These are phyloP conservation scores for Fraxinus nigra DNA, from an alignment of 305 asterid species.

Conservation along the genomic window DNA sequence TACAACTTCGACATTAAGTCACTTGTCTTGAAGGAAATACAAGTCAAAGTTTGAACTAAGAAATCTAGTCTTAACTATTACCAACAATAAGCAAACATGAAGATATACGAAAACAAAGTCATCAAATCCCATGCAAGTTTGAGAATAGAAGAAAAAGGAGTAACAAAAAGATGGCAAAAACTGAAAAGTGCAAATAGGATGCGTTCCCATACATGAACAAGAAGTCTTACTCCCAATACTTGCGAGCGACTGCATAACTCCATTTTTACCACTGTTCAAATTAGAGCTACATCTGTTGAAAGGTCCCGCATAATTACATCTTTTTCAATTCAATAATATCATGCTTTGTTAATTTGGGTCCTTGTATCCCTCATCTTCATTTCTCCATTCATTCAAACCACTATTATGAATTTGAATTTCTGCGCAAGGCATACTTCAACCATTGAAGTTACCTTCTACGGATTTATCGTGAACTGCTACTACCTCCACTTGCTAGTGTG, in stretches of 20 bases:
- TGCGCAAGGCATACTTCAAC: constrained; percentile 10
- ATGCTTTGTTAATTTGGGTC: neutral
- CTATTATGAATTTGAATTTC: neutral
- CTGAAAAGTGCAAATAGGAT: neutral
- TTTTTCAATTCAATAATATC: neutral
- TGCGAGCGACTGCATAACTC: neutral
- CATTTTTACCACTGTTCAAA: neutral
- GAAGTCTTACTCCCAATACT: neutral
- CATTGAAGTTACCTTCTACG: neutral
- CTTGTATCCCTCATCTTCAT: neutral
- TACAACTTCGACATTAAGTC: neutral
- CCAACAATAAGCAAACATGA: neutral
- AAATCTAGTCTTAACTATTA: neutral
- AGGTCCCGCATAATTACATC: neutral
- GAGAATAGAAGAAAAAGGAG: neutral
- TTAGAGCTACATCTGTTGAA: neutral
- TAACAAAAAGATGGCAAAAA: neutral
- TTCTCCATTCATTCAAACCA: neutral
- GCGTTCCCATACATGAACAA: neutral
- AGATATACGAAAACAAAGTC: neutral
- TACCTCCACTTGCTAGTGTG: neutral
- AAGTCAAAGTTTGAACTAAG: neutral
- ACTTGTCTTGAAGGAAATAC: neutral
- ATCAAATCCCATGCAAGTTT: neutral
- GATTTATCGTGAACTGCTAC: neutral